Conservation (phyloP, 2,329 filamentous ascomycete genomes). For the Aureobasidium sp. region DNA sequence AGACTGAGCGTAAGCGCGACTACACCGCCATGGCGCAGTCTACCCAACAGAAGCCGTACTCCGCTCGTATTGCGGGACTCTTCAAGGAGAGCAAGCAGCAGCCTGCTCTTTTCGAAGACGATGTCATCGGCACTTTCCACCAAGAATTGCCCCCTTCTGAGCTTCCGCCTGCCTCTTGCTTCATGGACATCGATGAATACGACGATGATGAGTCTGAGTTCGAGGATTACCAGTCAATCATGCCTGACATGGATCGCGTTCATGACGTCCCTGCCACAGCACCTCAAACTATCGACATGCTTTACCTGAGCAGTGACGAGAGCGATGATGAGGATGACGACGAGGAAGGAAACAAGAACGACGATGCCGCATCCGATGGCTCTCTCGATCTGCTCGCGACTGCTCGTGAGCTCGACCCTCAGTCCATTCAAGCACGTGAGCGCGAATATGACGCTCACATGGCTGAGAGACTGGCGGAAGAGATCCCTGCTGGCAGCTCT, state of each 20-base stretch:
- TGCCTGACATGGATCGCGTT: slow-evolving; percentile 17
- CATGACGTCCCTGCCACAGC: slow-evolving; percentile 22
- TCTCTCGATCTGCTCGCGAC: slow-evolving; percentile 38
- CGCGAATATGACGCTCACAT: slow-evolving; percentile 39
- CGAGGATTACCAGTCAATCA: slow-evolving; percentile 20
- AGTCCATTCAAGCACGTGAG: slow-evolving; percentile 31
- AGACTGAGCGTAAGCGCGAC: slow-evolving; percentile 20
- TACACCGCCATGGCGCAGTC: slow-evolving; percentile 15
- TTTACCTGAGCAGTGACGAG: slow-evolving; percentile 19
- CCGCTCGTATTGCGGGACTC: slow-evolving; percentile 24
- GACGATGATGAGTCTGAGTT: slow-evolving; percentile 30
- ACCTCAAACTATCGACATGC: slow-evolving; percentile 25
- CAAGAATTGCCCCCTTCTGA: slow-evolving; percentile 45
- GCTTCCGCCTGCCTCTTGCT: slow-evolving; percentile 36
- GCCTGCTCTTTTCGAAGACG: slow-evolving; percentile 47
- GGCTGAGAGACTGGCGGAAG: slow-evolving; percentile 39
- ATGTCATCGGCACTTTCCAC: slow-evolving; percentile 59
- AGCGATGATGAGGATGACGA: slow-evolving; percentile 18
- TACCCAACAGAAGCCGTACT: not conserved
- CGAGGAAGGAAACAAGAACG: slow-evolving; percentile 19
- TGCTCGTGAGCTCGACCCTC: slow-evolving; percentile 35
- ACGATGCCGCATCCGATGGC: slow-evolving; percentile 28
- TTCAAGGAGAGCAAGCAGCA: slow-evolving; percentile 19
- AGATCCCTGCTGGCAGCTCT: slow-evolving; percentile 40
- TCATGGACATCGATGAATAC: slow-evolving; percentile 31